These are phyloP conservation scores for Linum lewisii DNA, from an alignment of 345 rosid genomes.

Conservation along the genomic window DNA sequence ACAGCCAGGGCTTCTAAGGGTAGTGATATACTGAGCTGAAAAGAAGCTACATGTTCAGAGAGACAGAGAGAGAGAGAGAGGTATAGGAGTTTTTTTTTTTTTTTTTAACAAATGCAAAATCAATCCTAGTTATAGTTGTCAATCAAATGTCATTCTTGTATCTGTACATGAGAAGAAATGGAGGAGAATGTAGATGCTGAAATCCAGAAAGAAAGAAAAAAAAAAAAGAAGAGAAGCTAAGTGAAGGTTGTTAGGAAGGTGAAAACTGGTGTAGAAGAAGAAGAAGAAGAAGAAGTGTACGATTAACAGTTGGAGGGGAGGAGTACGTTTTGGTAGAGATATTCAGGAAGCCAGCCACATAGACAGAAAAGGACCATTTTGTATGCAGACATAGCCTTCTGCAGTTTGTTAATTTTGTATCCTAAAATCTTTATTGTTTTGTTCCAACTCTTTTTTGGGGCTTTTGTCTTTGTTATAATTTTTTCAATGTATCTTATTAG, in stretches of 20 bases:
- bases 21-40: constrained; percentile 52
- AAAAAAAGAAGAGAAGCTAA: background rate
- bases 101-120: constrained; percentile 27
- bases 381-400: constrained; percentile 11
- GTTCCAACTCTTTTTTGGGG: constrained; percentile 20
- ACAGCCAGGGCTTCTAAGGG: constrained; percentile 90
- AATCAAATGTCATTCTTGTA: constrained; percentile 33
- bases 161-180: constrained; percentile 42
- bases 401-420: constrained; percentile 39
- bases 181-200: constrained; percentile 32
- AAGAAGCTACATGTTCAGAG: constrained; percentile 13
- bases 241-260: constrained; percentile 10
- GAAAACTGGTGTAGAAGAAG: constrained; percentile 9
- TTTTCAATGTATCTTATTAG: constrained; percentile 48
- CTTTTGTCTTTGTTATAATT: background rate
- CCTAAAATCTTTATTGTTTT: constrained; percentile 24
- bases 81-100: constrained; percentile 21
- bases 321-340: constrained; percentile 36
- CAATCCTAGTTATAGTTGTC: constrained; percentile 17
- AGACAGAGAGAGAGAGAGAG: too few species aligned
- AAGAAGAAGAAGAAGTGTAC: constrained; percentile 27
- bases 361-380: constrained; percentile 18
- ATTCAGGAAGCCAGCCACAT: constrained; percentile 6
- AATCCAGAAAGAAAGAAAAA: constrained; percentile 5
- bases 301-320: constrained; percentile 27